A percentile compares a stretch with the other conserved stretches of the same genome.
Evolutionary conservation across 1,139 yeast species (phyloP).

Genomic region (Saccharomyces hybrid): DNA sequence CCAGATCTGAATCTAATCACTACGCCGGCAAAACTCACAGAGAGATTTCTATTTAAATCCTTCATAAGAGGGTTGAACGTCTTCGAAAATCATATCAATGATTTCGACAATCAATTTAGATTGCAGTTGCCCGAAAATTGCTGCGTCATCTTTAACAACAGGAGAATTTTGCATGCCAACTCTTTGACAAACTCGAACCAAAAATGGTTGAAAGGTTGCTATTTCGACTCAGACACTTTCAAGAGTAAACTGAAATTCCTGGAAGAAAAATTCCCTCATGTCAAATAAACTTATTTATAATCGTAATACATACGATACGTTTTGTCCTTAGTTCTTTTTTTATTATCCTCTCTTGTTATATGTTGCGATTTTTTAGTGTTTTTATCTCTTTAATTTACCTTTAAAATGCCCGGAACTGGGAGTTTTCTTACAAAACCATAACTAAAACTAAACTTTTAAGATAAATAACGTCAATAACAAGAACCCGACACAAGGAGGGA

Average conservation of each 20-base stretch:
- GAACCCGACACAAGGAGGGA: too few species aligned
- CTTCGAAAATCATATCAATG: slow-evolving; percentile 55
- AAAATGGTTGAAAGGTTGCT: slow-evolving; percentile 70
- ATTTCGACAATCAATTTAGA: slow-evolving; percentile 49
- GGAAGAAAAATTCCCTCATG: slow-evolving; percentile 15
- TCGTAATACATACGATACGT: too few species aligned
- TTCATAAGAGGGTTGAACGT: slow-evolving; percentile 52
- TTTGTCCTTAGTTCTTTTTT: neutral
- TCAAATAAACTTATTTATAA: neutral
- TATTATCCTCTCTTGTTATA: neutral
- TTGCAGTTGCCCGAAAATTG: slow-evolving; percentile 54
- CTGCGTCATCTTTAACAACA: slow-evolving; percentile 66
- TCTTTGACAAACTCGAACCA: slow-evolving; percentile 49
- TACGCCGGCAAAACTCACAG: slow-evolving; percentile 32
- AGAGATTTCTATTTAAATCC: slow-evolving; percentile 41
- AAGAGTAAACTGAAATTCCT: slow-evolving; percentile 49
- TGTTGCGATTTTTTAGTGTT: neutral
- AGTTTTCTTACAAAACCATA: too few species aligned
- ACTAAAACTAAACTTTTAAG: too few species aligned
- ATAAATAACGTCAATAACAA: too few species aligned
- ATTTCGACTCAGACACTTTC: slow-evolving; percentile 66
- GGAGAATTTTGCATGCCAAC: slow-evolving; percentile 68
- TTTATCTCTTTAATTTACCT: too few species aligned
- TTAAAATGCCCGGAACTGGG: too few species aligned
- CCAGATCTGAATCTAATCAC: slow-evolving; percentile 15